A percentile compares a stretch with the other conserved stretches of the same genome.
Conservation (phyloP, 2,329 filamentous ascomycete genomes). For the Xylaria multiplex region DNA sequence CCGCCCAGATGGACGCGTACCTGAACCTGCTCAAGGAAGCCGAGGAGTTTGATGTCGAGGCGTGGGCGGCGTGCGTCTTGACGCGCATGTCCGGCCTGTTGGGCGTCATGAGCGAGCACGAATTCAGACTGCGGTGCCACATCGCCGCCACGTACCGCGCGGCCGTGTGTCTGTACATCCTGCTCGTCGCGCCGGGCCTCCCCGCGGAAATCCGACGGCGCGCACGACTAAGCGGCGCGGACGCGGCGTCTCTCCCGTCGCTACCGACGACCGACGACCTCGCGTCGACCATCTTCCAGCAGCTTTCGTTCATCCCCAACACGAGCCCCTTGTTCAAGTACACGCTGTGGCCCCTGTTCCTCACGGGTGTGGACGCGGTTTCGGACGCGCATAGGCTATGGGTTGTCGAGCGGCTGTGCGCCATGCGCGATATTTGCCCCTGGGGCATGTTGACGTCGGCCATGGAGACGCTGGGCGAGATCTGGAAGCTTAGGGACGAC, state of each 20-base stretch:
- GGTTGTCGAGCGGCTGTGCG: conserved; percentile 60
- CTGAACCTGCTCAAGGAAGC: conserved; percentile 55
- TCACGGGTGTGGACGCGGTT: conserved; percentile 65
- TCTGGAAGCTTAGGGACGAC: conserved; percentile 57
- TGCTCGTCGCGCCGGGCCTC: conserved; percentile 50
- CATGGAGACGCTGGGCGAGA: conserved; percentile 60
- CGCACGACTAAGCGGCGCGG: not conserved
- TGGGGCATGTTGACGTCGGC: conserved; percentile 63
- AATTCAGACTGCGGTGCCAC: conserved; percentile 53
- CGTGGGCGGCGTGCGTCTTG: conserved; percentile 55
- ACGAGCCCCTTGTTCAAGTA: conserved; percentile 66
- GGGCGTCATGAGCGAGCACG: conserved; percentile 52
- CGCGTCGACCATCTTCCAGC: conserved; percentile 60
- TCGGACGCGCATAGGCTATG: conserved; percentile 59
- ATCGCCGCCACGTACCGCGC: conserved; percentile 60
- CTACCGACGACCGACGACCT: conserved; percentile 58
- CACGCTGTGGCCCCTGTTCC: conserved; percentile 68
- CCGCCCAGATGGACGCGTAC: conserved; percentile 51
- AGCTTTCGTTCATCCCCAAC: conserved; percentile 60
- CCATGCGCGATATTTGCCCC: conserved; percentile 57
- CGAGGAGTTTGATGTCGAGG: conserved; percentile 55
- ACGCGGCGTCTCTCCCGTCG: conserved; percentile 40
- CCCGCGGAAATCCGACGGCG: conserved; percentile 35
- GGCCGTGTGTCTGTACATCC: conserved; percentile 59
- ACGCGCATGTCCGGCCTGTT: conserved; percentile 42